Base-by-base conservation (phyloP, 2,329 filamentous ascomycete genomes). In the Pezicula radicicola region DNA sequence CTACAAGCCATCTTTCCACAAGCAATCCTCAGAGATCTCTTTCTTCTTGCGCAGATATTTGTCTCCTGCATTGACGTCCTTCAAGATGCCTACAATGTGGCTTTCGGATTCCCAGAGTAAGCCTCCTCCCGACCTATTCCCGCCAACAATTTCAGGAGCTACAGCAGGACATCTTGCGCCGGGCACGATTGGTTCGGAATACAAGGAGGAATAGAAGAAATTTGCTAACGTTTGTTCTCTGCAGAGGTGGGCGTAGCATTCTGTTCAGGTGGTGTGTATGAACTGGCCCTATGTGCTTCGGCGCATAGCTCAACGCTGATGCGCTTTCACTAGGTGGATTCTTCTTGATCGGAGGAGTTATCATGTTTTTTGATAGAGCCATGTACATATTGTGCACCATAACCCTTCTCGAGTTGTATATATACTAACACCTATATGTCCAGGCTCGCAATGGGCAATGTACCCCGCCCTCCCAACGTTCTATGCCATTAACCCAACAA, bases 281-380 rank as follows among this genome's bases (percentile, higher is more conserved):
- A 30, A 27, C 50, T 41, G 36, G 39, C 63, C 56, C 54, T 28
- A 51, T 47, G 27, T 50, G 51, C 39, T 49, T 25, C 48, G 46
- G 54, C 49, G 50, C 47, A 60, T 19, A 48, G 40, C 37, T 37
- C 30, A 41, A 50, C 45, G 42, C 55, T 59, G 42, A 60, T 33
- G 15, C 43, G 18, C 46, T 50, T 54, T n/a, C 40, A 54, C 51
- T 69, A 96, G 93, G 93, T 71, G 91, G 89, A 60, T 87, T 97
- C 77, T 99, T 99, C 79, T 83, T 99, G 52, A 82, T 97, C 68
- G 89, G 91, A 67, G 94, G 94, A 55, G 90, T 99, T 9, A 80
- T 99, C 73, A 83, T 99, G 73, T 97, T 99, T 77, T 99, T 99
- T 76, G 94, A 99, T 74, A 85, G 94, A 60, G 90, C 94, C 66